Evolutionary conservation across 176 grass and related monocot species (phyloP).

Genomic region (maize (Zea mays)): Zm-B73-REFERENCE-NAM-5.0 NC_050103.1:139526501-139527000

Average conservation of each 20-base stretch:
- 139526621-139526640: constrained; percentile 16
- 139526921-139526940: too few relatives aligned
- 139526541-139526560: constrained; percentile 72
- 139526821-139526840: constrained; percentile 21
- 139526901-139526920: too few relatives aligned
- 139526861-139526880: constrained; percentile 1
- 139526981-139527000: too few relatives aligned
- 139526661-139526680: constrained; percentile 9
- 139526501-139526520: too few relatives aligned
- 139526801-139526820: constrained; percentile 20
- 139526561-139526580: constrained; percentile 79
- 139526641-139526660: background rate
- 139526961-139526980: too few relatives aligned
- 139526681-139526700: constrained; percentile 33
- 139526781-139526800: background rate
- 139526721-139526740: background rate
- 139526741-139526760: constrained; percentile 3
- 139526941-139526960: too few relatives aligned
- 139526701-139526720: background rate
- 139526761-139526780: background rate
- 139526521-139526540: too few relatives aligned
- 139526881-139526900: constrained; percentile 3
- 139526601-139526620: background rate
- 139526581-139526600: constrained; percentile 92
- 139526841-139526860: constrained; percentile 15